phyloP scores from a whole-genome alignment of 2,329 filamentous ascomycete genomes.

The Aspergillus fischeri region DNA sequence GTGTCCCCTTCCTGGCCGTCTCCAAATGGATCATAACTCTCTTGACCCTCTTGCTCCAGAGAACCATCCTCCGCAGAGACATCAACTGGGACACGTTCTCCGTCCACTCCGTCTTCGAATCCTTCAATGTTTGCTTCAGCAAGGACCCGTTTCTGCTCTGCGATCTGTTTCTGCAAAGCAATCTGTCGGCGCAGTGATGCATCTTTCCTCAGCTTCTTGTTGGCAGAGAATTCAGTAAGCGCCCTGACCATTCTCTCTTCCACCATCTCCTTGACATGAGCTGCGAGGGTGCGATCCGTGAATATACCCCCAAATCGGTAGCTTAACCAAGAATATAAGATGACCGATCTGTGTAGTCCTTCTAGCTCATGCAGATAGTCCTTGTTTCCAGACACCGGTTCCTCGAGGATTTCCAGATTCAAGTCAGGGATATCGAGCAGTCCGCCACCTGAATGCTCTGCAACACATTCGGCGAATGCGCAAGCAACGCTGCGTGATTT shows the following conservation, averaged over 20 bases:
- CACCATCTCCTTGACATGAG: constrained; percentile 72
- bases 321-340: constrained; percentile 88
- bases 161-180: constrained; percentile 33
- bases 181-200: constrained; percentile 36
- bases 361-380: constrained; percentile 68
- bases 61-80: constrained; percentile 15
- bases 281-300: constrained; percentile 67
- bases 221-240: constrained; percentile 54
- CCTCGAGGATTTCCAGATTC: constrained; percentile 69
- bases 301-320: constrained; percentile 84
- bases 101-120: constrained; percentile 6
- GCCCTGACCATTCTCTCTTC: constrained; percentile 69
- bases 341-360: constrained; percentile 72
- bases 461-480: constrained; percentile 66
- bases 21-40: not conserved
- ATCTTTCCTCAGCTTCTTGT: constrained; percentile 38
- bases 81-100: constrained; percentile 10
- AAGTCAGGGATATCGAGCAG: constrained; percentile 69
- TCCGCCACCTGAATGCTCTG: constrained; percentile 61
- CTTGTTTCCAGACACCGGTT: constrained; percentile 40
- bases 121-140: constrained; percentile 16
- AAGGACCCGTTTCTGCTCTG: constrained; percentile 24
- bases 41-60: not conserved
- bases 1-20: not conserved
- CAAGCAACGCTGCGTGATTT: constrained; percentile 47